Base-by-base conservation (phyloP, 2,329 filamentous ascomycete genomes). In the Madurella mycetomatis region DNA sequence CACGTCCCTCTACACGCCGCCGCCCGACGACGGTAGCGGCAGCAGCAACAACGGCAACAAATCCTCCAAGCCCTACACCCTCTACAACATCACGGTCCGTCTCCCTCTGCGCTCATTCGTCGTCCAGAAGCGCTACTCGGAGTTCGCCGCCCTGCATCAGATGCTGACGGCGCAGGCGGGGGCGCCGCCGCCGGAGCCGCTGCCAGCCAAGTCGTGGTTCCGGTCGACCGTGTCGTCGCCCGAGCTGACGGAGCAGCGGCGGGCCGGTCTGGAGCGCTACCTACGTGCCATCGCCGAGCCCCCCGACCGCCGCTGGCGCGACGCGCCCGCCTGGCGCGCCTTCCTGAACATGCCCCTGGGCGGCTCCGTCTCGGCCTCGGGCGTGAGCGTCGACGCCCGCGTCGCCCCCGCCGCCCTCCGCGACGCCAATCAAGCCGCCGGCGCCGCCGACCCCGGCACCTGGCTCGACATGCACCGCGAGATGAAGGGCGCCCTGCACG, bases 41-140 rank as follows among this genome's bases (percentile, higher is more conserved):
- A 25, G 25, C 25, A 7, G 25, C 25, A 7, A 7, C 25, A 7
- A 11, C 34, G 13, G 11, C 34, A 11, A 37, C 34, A 37, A 37
- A 11, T 37, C 34, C 59, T 75, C 78, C 59, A 89, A 90, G 65
- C 79, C 85, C 0, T 90, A 84, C 70, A 92, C 88, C 0, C 79
- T 86, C 60, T 92, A 92, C 76, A 88, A 89, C 69, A 86, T 92
- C 69, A 85, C 83, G 18, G 77, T 94, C 55, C 84, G 87, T 48
- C 83, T 91, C 1, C 88, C 89, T 0, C 79, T 92, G 13, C 84
- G 87, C 46, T 87, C 87, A 4, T 88, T 86, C 64, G 85, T 87
- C 60, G 77, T 91, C 5, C 83, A 85, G 65, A 92, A 92, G 71
- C 87, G 89, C 64, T 95, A 92, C 76, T 90, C 85, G 50, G 89